phyloP scores from a whole-genome alignment of 768 basidiomycete species.

The Tulasnella sp. region DNA sequence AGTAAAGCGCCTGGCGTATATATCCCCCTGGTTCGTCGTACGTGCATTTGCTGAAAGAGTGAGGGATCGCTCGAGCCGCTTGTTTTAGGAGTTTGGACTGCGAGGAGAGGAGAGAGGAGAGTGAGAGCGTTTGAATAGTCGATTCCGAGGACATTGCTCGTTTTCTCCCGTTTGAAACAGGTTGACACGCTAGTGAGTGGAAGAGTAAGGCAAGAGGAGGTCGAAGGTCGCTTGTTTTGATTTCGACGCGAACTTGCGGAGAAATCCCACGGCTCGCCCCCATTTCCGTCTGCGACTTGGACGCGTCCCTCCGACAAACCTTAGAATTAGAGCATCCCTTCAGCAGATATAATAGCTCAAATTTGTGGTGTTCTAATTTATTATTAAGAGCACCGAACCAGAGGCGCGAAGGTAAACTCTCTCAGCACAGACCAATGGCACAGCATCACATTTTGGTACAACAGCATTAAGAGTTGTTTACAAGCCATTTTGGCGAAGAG shows the following conservation, averaged over 20 bases:
- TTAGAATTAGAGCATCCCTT: too few relatives aligned
- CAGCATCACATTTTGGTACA: too few relatives aligned
- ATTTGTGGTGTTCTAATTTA: too few relatives aligned
- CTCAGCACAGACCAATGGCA: too few relatives aligned
- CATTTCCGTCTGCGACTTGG: too few relatives aligned
- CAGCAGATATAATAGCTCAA: too few relatives aligned
- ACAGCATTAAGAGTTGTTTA: too few relatives aligned
- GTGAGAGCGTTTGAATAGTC: not conserved
- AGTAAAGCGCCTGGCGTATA: slow-evolving; percentile 69
- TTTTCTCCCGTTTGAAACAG: not conserved
- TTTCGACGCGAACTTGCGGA: not conserved
- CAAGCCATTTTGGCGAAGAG: not conserved
- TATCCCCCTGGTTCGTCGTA: slow-evolving; percentile 38
- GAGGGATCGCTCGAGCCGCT: slow-evolving; percentile 43
- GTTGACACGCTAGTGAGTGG: too few relatives aligned
- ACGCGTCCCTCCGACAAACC: too few relatives aligned
- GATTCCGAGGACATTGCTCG: not conserved
- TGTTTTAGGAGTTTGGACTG: slow-evolving; percentile 15
- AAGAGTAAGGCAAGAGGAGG: not conserved
- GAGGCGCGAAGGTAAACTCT: too few relatives aligned
- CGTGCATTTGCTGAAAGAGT: slow-evolving; percentile 49
- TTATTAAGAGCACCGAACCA: too few relatives aligned
- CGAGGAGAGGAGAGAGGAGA: not conserved
- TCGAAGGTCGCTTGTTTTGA: not conserved
- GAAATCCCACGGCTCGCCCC: not conserved